Percentiles rank a stretch among this genome's conserved stretches.
phyloP scores from a whole-genome alignment of 1,284 basidiomycete genomes.

The Puccinia horiana region DNA sequence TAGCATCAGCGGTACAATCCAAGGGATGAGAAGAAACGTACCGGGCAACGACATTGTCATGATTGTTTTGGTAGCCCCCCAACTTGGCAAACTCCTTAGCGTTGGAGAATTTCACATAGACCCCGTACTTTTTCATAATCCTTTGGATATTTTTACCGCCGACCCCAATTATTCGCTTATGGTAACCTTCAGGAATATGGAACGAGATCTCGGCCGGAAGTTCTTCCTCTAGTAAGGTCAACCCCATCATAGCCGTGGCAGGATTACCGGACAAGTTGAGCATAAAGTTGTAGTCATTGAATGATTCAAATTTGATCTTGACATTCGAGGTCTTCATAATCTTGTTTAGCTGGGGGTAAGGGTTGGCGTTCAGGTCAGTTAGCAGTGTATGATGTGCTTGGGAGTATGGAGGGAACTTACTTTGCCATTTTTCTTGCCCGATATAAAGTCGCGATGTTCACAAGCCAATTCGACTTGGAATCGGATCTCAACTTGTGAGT shows the following conservation, averaged over 20 bases:
- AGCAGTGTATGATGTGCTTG: neutral
- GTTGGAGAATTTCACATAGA: conserved; percentile 99
- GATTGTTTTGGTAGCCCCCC: conserved; percentile 94
- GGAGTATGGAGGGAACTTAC: conserved; percentile 55
- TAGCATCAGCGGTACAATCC: neutral
- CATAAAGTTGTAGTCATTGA: conserved; percentile 98
- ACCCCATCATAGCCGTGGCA: conserved; percentile 77
- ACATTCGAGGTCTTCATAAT: conserved; percentile 95
- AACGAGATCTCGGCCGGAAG: conserved; percentile 98
- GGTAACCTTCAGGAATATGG: conserved; percentile 96
- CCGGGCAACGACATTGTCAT: conserved; percentile 95
- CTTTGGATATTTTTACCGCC: conserved; percentile 97
- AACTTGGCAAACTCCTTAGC: conserved; percentile 94
- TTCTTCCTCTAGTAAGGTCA: conserved; percentile 90
- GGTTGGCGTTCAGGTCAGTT: neutral
- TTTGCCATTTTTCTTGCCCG: conserved; percentile 96
- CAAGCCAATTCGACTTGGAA: conserved; percentile 98
- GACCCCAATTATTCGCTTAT: conserved; percentile 98
- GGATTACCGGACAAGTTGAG: conserved; percentile 77
- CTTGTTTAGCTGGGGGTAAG: conserved; percentile 70
- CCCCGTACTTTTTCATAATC: conserved; percentile 99
- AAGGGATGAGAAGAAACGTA: conserved; percentile 46
- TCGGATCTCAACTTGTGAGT: conserved; percentile 91
- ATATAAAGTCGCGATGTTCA: conserved; percentile 97
- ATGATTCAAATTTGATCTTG: conserved; percentile 98